Evolutionary conservation across 1,139 yeast species (phyloP), one percentile per base, ranked within the genome.

Genomic region (Saccharomyces hybrid): DNA sequence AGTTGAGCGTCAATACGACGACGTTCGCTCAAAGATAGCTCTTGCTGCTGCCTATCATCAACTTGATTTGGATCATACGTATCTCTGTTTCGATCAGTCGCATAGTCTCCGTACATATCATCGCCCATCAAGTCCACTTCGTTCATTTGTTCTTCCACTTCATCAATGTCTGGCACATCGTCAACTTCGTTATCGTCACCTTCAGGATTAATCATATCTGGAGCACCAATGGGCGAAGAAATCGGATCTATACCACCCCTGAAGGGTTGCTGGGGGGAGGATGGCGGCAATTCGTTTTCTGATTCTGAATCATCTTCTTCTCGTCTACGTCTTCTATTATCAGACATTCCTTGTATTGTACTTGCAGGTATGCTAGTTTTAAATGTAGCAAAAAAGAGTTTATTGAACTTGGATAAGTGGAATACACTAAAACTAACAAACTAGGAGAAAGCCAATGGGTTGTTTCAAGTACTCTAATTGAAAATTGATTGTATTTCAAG

Each of bases 61-160:
- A 89, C 88, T 11, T 83, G 84, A 6, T 56, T 55, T 29, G 80
- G 68, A 59, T 90, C 95, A 68, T 93, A 91, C 41, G 71, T 74
- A 69, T 91, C 97, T 62, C 87, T 84, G 32, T 75, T 80, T 1
- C 77, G 80, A 61, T 84, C 84, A 14, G 72, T 74, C 50, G 78
- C 78, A 67, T 91, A 91, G 71, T 93, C 98, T 13, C 80, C 75
- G 64, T 83, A 85, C 84, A 89, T 79, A 62, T 85, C 84, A 52
- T 89, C 96, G 52, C 83, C 88, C 78, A 90, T 84, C 68, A 93
- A 77, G 68, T 93, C 98, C 48, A 82, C 87, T 48, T 85, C 90
- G 42, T 88, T 84, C 95, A 64, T 87, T 93, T 65, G 75, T 57
- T 78, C 83, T 57, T 85, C 88, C 56, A 84, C 73, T 60, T 88